phyloP scores from a whole-genome alignment of 148 eudicot genomes.

The Pouteria glomerata region DNA sequence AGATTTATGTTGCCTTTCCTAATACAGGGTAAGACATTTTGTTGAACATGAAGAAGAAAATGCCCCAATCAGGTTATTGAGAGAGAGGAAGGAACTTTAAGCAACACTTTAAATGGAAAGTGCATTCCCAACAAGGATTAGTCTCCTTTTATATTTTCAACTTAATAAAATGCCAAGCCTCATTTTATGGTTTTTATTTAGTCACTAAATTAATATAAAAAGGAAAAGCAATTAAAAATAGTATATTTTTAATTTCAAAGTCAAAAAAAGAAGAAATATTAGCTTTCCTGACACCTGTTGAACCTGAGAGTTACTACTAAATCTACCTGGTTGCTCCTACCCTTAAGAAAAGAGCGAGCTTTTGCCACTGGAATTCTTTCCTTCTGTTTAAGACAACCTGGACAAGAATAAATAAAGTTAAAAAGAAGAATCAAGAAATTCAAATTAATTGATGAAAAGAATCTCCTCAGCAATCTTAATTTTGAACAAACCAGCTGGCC shows the following conservation, averaged over 20 bases:
- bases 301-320: constrained; percentile 1
- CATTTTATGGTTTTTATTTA: too few relatives aligned
- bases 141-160: background rate
- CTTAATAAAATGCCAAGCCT: background rate
- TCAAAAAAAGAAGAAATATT: background rate
- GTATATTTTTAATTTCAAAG: background rate
- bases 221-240: background rate
- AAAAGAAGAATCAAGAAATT: background rate
- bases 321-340: constrained; percentile 69
- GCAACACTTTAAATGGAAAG: background rate
- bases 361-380: constrained; percentile 83
- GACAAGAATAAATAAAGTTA: constrained; percentile 13
- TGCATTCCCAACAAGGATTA: background rate
- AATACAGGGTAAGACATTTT: background rate
- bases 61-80: background rate
- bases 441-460: background rate
- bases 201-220: background rate
- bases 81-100: background rate
- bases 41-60: background rate
- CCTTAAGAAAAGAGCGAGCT: constrained; percentile 73
- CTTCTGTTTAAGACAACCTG: constrained; percentile 79
- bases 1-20: background rate
- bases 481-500: too few relatives aligned
- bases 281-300: background rate
- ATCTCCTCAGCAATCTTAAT: background rate